Evolutionary conservation across 768 basidiomycete species (phyloP).

Genomic region (Panaeolus cyanescens): DNA sequence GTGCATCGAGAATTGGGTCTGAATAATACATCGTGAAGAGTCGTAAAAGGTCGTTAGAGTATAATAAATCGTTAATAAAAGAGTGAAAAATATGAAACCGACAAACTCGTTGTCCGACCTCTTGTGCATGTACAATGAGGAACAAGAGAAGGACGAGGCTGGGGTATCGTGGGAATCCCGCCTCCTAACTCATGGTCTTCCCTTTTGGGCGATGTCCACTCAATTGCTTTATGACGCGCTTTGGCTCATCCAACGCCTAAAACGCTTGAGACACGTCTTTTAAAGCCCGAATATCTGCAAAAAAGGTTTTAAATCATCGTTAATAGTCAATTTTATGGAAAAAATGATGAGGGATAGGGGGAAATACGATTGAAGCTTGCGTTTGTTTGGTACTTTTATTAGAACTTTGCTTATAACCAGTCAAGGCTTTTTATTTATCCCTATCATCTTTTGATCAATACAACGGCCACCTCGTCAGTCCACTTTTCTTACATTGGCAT

Average conservation of each 20-base stretch:
- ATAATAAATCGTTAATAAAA: background rate
- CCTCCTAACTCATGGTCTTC: background rate
- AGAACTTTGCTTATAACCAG: background rate
- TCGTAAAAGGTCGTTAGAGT: background rate
- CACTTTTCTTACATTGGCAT: background rate
- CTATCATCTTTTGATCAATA: background rate
- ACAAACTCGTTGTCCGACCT: background rate
- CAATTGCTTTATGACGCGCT: background rate
- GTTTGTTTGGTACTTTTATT: background rate
- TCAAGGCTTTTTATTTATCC: background rate
- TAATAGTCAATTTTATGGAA: background rate
- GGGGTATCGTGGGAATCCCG: constrained; percentile 4
- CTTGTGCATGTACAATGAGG: background rate
- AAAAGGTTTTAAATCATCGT: background rate
- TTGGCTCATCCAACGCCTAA: background rate
- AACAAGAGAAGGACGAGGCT: background rate
- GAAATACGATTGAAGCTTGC: background rate
- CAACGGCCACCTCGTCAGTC: background rate
- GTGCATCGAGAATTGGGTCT: background rate
- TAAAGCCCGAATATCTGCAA: background rate
- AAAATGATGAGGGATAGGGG: background rate
- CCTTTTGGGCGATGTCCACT: background rate
- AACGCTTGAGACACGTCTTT: background rate
- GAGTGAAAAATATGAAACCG: background rate
- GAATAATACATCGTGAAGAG: constrained; percentile 1